Base-by-base conservation (phyloP, 805 yeast genomes). In the Kuraishia molischiana region DNA sequence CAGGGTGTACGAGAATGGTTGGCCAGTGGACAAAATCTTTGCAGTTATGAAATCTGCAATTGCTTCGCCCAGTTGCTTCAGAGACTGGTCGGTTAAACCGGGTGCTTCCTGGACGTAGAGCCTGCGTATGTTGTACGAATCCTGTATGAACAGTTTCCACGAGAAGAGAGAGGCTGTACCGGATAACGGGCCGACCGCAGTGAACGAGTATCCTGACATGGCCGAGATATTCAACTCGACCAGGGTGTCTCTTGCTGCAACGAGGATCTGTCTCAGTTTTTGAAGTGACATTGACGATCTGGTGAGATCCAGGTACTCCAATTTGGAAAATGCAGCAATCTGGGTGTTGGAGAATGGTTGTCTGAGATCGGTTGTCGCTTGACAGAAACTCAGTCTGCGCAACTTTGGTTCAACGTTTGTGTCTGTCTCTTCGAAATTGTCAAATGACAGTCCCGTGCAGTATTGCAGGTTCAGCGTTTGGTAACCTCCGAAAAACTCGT, bases 51-150 rank as follows among this genome's bases (percentile, higher is more conserved):
- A 11, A 29, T 22, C 6, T 24, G 39, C 26, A 31, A 47, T 20
- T 26, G 42, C 44, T 3, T 39, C 13, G 2, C 49, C 30, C 3
- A 52, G 26, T 10, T 19, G n/a, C 29, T 41, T 44, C 29, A 52
- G 21, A 1, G 52, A 35, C 17, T 37, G 41, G 28, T 52, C 54
- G 20, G 36, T 44, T 6, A 52, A 36, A 29, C 49, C 48, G 9
- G 49, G 39, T 22, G 10, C 26, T 22, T 22, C 26, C 11, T 22
- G 26, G 11, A 22, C 26, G 8, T 8, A 8, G 8, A 22, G 26
- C 11, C 26, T 22, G 8, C 11, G 8, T 11, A 35, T 50, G 44
- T 22, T 22, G 8, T 8, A 11, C 10, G 26, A 8, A 22, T 22
- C 11, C 11, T 22, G 26, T 11, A 22, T 8, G 26, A 22, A 22